phyloP scores from a whole-genome alignment of 2,329 filamentous ascomycete genomes.

The Phoma herbarum region DNA sequence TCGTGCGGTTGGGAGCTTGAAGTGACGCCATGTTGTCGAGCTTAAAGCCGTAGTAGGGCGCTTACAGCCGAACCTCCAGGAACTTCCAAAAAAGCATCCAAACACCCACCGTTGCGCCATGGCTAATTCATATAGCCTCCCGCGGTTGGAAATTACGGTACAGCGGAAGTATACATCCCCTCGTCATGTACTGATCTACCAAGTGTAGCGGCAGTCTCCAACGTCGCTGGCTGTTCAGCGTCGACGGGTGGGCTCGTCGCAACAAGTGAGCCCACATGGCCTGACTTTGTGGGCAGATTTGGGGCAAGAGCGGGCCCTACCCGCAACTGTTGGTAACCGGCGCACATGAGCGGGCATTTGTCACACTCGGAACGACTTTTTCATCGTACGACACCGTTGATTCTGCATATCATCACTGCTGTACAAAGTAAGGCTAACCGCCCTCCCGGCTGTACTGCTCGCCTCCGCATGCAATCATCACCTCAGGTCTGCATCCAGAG shows the following conservation, averaged over 20 bases:
- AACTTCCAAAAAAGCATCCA: background rate
- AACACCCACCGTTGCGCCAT: background rate
- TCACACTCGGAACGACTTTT: conserved; percentile 12
- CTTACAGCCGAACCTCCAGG: background rate
- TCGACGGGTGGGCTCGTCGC: background rate
- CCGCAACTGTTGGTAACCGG: background rate
- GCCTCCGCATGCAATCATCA: conserved; percentile 9
- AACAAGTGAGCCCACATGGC: conserved; percentile 20
- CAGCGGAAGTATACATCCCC: background rate
- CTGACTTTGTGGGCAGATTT: conserved; percentile 6
- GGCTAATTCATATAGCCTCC: background rate
- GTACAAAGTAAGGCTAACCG: background rate
- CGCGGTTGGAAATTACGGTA: too few relatives aligned
- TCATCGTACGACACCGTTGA: conserved; percentile 14
- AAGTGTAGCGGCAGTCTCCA: background rate
- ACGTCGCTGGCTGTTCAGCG: background rate
- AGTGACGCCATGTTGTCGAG: background rate
- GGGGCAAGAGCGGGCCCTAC: background rate
- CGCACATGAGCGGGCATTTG: conserved; percentile 1
- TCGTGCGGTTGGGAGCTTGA: background rate
- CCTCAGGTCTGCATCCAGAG: conserved; percentile 11
- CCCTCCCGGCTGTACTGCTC: background rate
- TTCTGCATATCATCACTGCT: conserved; percentile 8
- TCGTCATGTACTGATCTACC: background rate
- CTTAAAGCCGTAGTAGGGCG: background rate